These are phyloP conservation scores for Acer campestre DNA, from an alignment of 345 rosid species.

Conservation along the genomic window DNA sequence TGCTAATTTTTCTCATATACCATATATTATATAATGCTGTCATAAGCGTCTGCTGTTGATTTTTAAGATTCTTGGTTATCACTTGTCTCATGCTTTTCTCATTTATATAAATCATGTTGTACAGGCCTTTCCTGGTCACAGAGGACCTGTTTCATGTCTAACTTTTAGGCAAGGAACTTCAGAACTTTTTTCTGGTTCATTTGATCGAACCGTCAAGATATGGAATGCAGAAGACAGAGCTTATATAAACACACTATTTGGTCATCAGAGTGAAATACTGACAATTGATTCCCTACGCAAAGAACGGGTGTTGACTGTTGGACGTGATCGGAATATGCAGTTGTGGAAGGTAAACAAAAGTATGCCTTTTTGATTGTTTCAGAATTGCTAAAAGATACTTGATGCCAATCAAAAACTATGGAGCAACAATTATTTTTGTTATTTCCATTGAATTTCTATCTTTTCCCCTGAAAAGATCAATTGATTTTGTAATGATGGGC, in stretches of 20 bases:
- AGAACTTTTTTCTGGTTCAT: conserved; percentile 97
- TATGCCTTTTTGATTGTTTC: neutral
- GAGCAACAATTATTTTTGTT: neutral
- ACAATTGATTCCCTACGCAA: conserved; percentile 71
- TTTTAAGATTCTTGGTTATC: conserved; percentile 1
- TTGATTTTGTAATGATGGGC: neutral
- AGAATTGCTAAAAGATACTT: neutral
- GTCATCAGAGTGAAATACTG: conserved; percentile 84
- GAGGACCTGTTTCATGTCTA: conserved; percentile 80
- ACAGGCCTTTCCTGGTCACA: conserved; percentile 96
- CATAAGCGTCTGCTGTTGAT: neutral
- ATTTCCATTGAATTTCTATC: neutral
- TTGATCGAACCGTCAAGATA: conserved; percentile 85
- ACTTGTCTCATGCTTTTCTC: conserved; percentile 21
- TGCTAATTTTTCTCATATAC: neutral
- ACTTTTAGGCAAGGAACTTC: conserved; percentile 82
- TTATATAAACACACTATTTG: conserved; percentile 69
- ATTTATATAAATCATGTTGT: conserved; percentile 17
- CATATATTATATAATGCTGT: conserved; percentile 11
- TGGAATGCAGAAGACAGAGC: conserved; percentile 96
- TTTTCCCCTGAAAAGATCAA: neutral
- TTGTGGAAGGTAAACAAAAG: conserved; percentile 46
- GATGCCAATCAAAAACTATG: neutral
- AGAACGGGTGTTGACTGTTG: conserved; percentile 79
- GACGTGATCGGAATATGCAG: conserved; percentile 90